Conservation (phyloP, 2,329 filamentous ascomycete species). For the Capronia americana region DNA sequence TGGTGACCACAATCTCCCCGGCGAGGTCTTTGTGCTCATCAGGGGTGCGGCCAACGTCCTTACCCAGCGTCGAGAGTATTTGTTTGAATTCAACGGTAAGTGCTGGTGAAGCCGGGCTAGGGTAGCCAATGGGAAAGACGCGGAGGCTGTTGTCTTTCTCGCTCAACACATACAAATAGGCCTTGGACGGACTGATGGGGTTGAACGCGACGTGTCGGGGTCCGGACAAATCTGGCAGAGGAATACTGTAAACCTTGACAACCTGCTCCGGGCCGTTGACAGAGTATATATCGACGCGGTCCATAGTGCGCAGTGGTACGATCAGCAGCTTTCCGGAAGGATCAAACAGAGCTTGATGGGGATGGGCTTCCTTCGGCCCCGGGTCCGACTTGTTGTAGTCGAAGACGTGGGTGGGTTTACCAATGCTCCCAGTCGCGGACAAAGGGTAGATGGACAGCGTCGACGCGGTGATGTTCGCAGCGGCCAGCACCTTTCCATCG, state of each 20-base stretch:
- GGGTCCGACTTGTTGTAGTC: slow-evolving; percentile 23
- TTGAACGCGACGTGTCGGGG: slow-evolving; percentile 24
- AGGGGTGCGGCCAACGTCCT: slow-evolving; percentile 14
- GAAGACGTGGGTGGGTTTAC: slow-evolving; percentile 15
- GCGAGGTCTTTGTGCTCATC: slow-evolving; percentile 20
- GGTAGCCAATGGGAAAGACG: slow-evolving; percentile 13
- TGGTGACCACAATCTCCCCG: slow-evolving; percentile 23
- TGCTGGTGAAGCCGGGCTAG: background rate
- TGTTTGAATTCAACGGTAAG: slow-evolving; percentile 20
- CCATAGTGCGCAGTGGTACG: slow-evolving; percentile 22
- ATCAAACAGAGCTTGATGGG: slow-evolving; percentile 27
- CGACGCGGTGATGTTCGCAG: slow-evolving; percentile 21
- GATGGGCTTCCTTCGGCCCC: slow-evolving; percentile 15
- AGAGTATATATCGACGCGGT: slow-evolving; percentile 22
- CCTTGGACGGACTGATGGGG: slow-evolving; percentile 9
- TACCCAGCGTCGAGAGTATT: slow-evolving; percentile 16
- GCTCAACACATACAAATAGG: slow-evolving; percentile 27
- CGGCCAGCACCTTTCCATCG: slow-evolving; percentile 19
- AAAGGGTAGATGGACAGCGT: slow-evolving; percentile 24
- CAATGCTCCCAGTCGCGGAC: slow-evolving; percentile 13
- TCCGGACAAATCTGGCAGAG: slow-evolving; percentile 13
- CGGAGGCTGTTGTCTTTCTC: slow-evolving; percentile 31
- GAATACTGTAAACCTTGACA: slow-evolving; percentile 11
- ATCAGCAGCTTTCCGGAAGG: slow-evolving; percentile 23
- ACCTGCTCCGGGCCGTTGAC: slow-evolving; percentile 8